A percentile compares a stretch with the other conserved stretches of the same genome.
These are phyloP conservation scores for Aspergillus quadricinctus DNA, from an alignment of 2,329 filamentous ascomycete species.

Conservation along the genomic window DNA sequence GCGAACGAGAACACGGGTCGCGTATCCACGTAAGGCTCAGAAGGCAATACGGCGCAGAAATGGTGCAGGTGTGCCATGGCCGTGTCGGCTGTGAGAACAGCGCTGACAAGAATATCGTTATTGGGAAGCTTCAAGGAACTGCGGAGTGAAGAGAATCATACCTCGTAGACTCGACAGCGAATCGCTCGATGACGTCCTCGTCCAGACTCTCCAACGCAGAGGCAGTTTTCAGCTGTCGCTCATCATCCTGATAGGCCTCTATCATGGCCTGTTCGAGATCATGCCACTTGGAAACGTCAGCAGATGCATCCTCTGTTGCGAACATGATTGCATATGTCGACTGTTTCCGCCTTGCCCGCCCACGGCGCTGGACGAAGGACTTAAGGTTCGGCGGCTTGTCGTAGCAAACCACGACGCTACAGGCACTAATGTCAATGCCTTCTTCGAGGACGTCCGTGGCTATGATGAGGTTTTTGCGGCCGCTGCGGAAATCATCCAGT, in stretches of 20 bases:
- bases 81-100: slow-evolving; percentile 66
- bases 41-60: slow-evolving; percentile 65
- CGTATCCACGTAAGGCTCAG: slow-evolving; percentile 56
- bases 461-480: slow-evolving; percentile 54
- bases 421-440: slow-evolving; percentile 59
- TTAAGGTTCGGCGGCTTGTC: slow-evolving; percentile 59
- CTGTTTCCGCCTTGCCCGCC: slow-evolving; percentile 55
- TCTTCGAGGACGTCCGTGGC: slow-evolving; percentile 58
- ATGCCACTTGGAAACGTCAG: slow-evolving; percentile 53
- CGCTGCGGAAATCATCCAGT: slow-evolving; percentile 51
- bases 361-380: slow-evolving; percentile 62
- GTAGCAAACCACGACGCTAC: slow-evolving; percentile 62
- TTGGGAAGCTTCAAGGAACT: background rate
- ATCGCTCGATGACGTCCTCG: slow-evolving; percentile 34
- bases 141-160: slow-evolving; percentile 5
- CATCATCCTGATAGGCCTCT: slow-evolving; percentile 61
- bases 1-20: slow-evolving; percentile 59
- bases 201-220: slow-evolving; percentile 47
- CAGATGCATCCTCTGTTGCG: slow-evolving; percentile 30
- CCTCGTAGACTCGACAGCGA: slow-evolving; percentile 37
- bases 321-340: slow-evolving; percentile 54
- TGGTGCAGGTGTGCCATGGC: slow-evolving; percentile 74
- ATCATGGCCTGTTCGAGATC: slow-evolving; percentile 70
- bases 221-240: slow-evolving; percentile 47
- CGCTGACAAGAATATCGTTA: slow-evolving; percentile 40